phyloP scores from a whole-genome alignment of 2,329 filamentous ascomycete genomes.

The Sporothrix luriei region DNA sequence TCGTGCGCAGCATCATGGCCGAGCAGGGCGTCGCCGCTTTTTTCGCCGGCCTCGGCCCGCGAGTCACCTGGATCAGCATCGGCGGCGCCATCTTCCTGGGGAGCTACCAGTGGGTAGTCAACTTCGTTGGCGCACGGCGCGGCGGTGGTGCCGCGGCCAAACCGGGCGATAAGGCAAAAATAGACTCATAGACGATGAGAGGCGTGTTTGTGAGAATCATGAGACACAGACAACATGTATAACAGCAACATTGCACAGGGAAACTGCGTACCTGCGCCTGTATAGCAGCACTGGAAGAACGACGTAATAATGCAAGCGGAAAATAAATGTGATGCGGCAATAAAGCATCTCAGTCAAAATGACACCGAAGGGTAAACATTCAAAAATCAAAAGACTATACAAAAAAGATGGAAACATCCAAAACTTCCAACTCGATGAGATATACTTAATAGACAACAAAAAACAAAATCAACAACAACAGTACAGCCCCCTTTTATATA shows the following conservation, averaged over 20 bases:
- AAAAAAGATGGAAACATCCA: not conserved
- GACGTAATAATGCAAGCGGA: conserved; percentile 6
- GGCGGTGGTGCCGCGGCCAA: conserved; percentile 38
- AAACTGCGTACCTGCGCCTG: not conserved
- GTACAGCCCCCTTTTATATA: conserved; percentile 1
- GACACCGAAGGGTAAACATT: not conserved
- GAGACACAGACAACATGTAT: conserved; percentile 22
- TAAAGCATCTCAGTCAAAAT: not conserved
- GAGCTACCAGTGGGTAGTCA: conserved; percentile 86
- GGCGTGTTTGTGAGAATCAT: not conserved
- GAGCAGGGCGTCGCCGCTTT: conserved; percentile 69
- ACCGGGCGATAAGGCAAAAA: conserved; percentile 14
- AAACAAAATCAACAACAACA: not conserved
- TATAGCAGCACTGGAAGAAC: conserved; percentile 6
- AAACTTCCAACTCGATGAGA: not conserved
- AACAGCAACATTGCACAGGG: conserved; percentile 23
- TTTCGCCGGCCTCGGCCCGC: conserved; percentile 75
- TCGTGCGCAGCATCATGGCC: conserved; percentile 66
- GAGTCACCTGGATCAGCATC: conserved; percentile 91
- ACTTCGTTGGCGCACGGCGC: conserved; percentile 59
- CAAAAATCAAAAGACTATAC: not conserved
- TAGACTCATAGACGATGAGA: not conserved
- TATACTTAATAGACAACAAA: not conserved
- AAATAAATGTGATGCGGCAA: not conserved
- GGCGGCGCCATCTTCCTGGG: conserved; percentile 94